These are phyloP conservation scores for Microdochium paspali DNA, from an alignment of 2,329 filamentous ascomycete species.

Conservation along the genomic window DNA sequence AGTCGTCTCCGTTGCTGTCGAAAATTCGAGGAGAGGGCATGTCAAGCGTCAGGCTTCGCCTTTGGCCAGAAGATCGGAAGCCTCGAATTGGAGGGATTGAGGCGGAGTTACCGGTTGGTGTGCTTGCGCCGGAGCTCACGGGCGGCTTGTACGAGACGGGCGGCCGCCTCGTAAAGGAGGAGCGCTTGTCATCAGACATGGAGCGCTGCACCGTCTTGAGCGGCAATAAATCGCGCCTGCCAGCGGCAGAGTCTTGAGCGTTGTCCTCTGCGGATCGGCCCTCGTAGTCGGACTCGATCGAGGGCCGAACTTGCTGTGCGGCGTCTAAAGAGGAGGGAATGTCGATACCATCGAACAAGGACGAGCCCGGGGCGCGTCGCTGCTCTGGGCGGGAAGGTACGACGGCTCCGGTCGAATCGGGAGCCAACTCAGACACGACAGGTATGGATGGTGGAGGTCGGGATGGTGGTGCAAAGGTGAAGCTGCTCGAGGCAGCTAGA, in stretches of 20 bases:
- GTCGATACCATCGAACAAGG: constrained; percentile 24
- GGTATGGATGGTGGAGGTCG: no score
- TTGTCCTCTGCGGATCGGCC: constrained; percentile 16
- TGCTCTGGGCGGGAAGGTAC: constrained; percentile 21
- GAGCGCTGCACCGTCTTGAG: constrained; percentile 33
- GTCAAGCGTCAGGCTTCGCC: constrained; percentile 43
- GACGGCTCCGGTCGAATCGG: constrained; percentile 16
- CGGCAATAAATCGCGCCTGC: constrained; percentile 37
- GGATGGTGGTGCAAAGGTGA: not conserved
- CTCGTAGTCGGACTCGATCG: constrained; percentile 8
- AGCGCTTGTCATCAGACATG: constrained; percentile 38
- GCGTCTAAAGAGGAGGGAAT: constrained; percentile 16
- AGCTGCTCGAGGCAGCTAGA: not conserved
- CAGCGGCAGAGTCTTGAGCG: constrained; percentile 25
- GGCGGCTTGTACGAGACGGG: constrained; percentile 41
- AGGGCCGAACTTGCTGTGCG: constrained; percentile 1
- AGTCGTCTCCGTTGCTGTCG: constrained; percentile 33
- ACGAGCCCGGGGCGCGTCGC: constrained; percentile 28
- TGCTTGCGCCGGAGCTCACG: constrained; percentile 14
- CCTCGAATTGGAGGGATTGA: constrained; percentile 43
- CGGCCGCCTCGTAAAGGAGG: constrained; percentile 29
- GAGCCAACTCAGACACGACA: not conserved
- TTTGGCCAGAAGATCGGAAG: constrained; percentile 47
- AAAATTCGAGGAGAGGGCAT: constrained; percentile 36
- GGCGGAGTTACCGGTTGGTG: constrained; percentile 14